A percentile compares a stretch with the other conserved stretches of the same genome.
Evolutionary conservation across 208 protist genomes (phyloP).

Genomic region (Leishmania guyanensis): DNA sequence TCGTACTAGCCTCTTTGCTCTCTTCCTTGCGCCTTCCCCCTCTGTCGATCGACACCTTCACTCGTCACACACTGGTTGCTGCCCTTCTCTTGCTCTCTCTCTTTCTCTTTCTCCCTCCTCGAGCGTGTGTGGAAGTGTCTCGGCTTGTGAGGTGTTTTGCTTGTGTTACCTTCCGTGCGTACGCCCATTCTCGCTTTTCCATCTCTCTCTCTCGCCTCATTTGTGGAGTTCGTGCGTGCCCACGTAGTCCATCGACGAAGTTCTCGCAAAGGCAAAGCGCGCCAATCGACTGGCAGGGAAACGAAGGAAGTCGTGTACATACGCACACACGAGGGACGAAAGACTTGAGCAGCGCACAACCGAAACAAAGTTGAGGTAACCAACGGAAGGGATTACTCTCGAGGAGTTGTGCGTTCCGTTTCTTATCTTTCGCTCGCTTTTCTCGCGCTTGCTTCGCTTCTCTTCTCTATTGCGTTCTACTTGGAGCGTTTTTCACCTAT

Average conservation of each 20-base stretch:
- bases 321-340: not conserved
- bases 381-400: not conserved
- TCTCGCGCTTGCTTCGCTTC: slow-evolving; percentile 6
- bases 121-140: not conserved
- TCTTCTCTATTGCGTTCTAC: slow-evolving; percentile 9
- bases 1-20: not conserved
- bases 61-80: not conserved
- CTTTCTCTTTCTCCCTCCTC: not conserved
- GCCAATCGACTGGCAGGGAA: not conserved
- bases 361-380: not conserved
- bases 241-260: not conserved
- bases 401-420: not conserved
- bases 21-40: not conserved
- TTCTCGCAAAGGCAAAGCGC: not conserved
- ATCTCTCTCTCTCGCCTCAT: not conserved
- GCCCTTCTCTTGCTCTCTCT: not conserved
- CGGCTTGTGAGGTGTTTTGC: not conserved
- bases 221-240: not conserved
- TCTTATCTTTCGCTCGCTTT: not conserved
- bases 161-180: not conserved
- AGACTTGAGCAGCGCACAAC: not conserved
- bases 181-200: not conserved
- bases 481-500: slow-evolving; percentile 1
- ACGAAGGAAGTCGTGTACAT: not conserved
- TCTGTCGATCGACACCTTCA: not conserved